Evolutionary conservation across 495 filamentous ascomycete species (phyloP).

Genomic region (Podospora didyma): DNA sequence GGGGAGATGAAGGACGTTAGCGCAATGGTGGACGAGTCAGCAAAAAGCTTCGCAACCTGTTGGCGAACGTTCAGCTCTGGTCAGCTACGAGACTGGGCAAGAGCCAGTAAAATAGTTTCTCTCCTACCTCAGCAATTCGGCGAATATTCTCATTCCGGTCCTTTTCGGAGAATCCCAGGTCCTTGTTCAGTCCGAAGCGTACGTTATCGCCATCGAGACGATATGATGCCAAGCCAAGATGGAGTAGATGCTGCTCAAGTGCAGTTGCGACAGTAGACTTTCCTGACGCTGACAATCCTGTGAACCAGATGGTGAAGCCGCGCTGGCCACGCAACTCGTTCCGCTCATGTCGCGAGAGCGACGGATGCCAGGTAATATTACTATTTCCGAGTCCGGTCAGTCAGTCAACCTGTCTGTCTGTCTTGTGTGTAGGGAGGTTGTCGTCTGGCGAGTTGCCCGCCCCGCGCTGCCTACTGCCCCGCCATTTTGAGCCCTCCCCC

Average conservation of each 20-base stretch:
- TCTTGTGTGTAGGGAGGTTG: too few species aligned
- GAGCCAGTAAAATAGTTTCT: neutral
- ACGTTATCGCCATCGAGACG: conserved; percentile 97
- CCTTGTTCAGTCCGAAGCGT: conserved; percentile 95
- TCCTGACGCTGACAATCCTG: conserved; percentile 88
- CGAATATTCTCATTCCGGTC: conserved; percentile 98
- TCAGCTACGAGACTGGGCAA: conserved; percentile 1
- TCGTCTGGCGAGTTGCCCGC: too few species aligned
- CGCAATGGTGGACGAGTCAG: conserved; percentile 79
- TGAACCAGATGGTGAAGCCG: conserved; percentile 97
- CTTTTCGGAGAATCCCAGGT: conserved; percentile 87
- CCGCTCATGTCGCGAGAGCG: conserved; percentile 82
- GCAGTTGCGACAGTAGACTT: conserved; percentile 96
- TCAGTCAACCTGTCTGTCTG: too few species aligned
- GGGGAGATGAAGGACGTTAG: conserved; percentile 97
- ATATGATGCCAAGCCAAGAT: conserved; percentile 77
- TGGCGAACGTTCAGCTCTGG: neutral
- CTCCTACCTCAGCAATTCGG: conserved; percentile 75
- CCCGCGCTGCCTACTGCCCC: too few species aligned
- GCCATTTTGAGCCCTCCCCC: too few species aligned
- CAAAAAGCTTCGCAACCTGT: conserved; percentile 91
- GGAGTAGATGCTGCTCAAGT: conserved; percentile 91
- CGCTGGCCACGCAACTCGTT: conserved; percentile 72
- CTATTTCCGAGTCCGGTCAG: conserved; percentile 39
- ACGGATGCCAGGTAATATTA: conserved; percentile 98